phyloP scores from a whole-genome alignment of 73 alveolate genomes.

The Tetrahymena thermophila region DNA sequence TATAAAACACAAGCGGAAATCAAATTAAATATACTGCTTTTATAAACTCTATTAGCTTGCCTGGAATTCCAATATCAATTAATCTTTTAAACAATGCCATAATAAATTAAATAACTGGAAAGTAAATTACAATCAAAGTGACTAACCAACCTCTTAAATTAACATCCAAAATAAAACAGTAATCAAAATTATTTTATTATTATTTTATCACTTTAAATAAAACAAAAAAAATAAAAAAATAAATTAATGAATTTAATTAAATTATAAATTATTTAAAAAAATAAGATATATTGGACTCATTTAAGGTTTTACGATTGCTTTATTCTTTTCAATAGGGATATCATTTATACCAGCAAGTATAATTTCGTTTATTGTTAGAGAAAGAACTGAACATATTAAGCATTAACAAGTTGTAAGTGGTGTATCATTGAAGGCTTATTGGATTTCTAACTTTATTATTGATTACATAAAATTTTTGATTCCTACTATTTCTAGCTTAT shows the following conservation, averaged over 20 bases:
- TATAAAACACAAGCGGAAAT: slow-evolving; percentile 4
- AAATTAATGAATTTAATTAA: no score
- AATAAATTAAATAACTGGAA: neutral
- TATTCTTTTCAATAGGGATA: slow-evolving; percentile 5
- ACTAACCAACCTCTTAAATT: slow-evolving; percentile 7
- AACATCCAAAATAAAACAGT: neutral
- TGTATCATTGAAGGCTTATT: slow-evolving; percentile 67
- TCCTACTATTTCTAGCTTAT: slow-evolving; percentile 46
- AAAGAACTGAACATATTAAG: slow-evolving; percentile 81
- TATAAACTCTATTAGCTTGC: neutral
- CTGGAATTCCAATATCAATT: slow-evolving; percentile 4
- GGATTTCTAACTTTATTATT: slow-evolving; percentile 71
- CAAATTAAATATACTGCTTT: slow-evolving; percentile 47
- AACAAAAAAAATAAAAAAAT: no score
- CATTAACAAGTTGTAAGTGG: slow-evolving; percentile 86
- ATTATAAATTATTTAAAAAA: neutral
- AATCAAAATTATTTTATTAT: no score
- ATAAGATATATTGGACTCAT: neutral
- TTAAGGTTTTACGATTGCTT: neutral
- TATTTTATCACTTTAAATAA: no score
- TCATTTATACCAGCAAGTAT: slow-evolving; percentile 29
- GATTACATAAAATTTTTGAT: slow-evolving; percentile 62
- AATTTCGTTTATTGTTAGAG: slow-evolving; percentile 36
- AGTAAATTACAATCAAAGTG: neutral
- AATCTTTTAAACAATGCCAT: slow-evolving; percentile 8